Conservation (phyloP, 192 early-diverging fungal species). For the Phlyctochytrium planicorne region DNA sequence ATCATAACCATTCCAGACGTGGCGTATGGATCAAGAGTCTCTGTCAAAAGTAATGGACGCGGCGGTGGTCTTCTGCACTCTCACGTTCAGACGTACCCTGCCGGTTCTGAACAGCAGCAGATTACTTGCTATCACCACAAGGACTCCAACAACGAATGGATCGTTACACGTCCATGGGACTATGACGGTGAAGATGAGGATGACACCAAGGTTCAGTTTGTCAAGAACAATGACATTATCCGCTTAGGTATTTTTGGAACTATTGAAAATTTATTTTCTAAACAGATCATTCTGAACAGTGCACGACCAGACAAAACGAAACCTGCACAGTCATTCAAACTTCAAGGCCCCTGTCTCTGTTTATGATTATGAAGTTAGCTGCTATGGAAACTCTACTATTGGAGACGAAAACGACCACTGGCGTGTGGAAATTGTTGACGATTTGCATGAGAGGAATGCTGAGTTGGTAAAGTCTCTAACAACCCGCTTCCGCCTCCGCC, state of each 20-base stretch:
- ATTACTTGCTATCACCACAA: constrained; percentile 92
- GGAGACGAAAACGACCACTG: constrained; percentile 90
- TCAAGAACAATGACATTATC: constrained; percentile 78
- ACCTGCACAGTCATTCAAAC: constrained; percentile 84
- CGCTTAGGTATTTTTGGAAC: constrained; percentile 67
- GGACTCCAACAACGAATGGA: constrained; percentile 93
- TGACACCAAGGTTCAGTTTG: constrained; percentile 50
- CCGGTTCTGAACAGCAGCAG: constrained; percentile 93
- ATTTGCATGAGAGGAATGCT: constrained; percentile 11
- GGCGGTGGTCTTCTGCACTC: constrained; percentile 94
- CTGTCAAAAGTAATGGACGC: constrained; percentile 76
- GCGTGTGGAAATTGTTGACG: constrained; percentile 81
- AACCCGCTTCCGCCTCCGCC: constrained; percentile 79
- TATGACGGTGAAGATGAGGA: constrained; percentile 28
- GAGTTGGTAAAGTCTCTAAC: constrained; percentile 65
- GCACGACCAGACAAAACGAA: constrained; percentile 68
- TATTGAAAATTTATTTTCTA: not conserved
- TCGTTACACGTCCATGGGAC: constrained; percentile 61
- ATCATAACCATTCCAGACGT: constrained; percentile 59
- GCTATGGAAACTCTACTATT: constrained; percentile 75
- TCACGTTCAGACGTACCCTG: constrained; percentile 81
- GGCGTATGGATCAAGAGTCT: constrained; percentile 86
- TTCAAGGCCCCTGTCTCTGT: constrained; percentile 70
- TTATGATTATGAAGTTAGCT: constrained; percentile 82
- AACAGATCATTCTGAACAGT: constrained; percentile 23